These are phyloP conservation scores for Lipomyces yamanashiensis DNA, from an alignment of 805 yeast species.

Conservation along the genomic window DNA sequence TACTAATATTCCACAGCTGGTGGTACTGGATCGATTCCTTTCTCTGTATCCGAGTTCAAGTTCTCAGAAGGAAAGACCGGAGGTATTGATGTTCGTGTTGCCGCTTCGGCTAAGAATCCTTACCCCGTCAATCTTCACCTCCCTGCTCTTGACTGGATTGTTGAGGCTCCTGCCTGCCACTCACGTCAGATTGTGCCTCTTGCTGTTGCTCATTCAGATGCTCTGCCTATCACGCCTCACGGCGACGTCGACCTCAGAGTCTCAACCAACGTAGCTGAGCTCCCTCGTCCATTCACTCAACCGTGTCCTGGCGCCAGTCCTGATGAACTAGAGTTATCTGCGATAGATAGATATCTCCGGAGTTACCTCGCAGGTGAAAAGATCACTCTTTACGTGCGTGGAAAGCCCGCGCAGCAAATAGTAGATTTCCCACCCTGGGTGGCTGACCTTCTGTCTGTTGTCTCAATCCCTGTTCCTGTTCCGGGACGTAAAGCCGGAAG, in stretches of 20 bases:
- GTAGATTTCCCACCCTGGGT: constrained; percentile 32
- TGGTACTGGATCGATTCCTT: constrained; percentile 25
- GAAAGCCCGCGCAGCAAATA: constrained; percentile 28
- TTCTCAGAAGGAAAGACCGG: constrained; percentile 13
- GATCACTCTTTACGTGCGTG: constrained; percentile 31
- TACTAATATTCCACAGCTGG: constrained; percentile 5
- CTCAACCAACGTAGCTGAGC: constrained; percentile 8
- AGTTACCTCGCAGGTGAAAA: constrained; percentile 29
- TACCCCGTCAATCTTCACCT: constrained; percentile 30
- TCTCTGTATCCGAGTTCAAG: constrained; percentile 30
- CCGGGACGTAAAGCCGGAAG: constrained; percentile 28
- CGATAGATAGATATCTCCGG: constrained; percentile 31
- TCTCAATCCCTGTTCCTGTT: constrained; percentile 33
- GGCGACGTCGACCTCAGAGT: constrained; percentile 22
- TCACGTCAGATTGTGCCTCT: constrained; percentile 18
- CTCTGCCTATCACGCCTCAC: constrained; percentile 21
- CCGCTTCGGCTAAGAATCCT: constrained; percentile 30
- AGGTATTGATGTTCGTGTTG: constrained; percentile 32
- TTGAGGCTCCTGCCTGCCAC: constrained; percentile 33
- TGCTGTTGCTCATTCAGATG: constrained; percentile 31
- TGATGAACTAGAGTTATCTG: constrained; percentile 16
- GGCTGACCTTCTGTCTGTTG: constrained; percentile 23
- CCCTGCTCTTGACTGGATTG: constrained; percentile 32
- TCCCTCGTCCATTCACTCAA: constrained; percentile 29
- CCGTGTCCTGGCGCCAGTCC: constrained; percentile 24